Evolutionary conservation across 1,284 basidiomycete species (phyloP), one percentile per base, ranked within the genome.

Genomic region (Leucoagaricus sp.): DNA sequence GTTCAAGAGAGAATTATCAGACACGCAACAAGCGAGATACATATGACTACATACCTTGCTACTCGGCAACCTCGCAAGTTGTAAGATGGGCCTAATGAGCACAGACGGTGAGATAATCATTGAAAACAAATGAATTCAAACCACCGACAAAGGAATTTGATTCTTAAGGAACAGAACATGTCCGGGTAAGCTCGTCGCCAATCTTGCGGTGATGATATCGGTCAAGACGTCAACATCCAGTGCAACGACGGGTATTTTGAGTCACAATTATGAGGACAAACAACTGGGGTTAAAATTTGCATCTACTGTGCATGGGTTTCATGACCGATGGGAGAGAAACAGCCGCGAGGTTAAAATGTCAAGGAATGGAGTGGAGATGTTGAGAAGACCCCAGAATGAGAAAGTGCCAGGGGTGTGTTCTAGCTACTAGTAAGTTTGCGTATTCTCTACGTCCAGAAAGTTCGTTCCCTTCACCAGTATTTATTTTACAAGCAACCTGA

Each of bases 111-210:
- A n/a, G 10, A 15, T 23, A 21, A 38, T n/a, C 3, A 12, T 15
- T 12, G 23, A 8, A 19, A 4, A 17, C 13, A 2, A 13, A 17
- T 31, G 29, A 26, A 2, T 31, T 41, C 15, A 49, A 28, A 4
- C 17, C 40, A 79, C 88, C 69, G 62, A 91, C 89, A 91, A 83
- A 2, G 89, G 89, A 0, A 90, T 74, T 63, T 91, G 89, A 59
- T 79, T 85, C 67, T 91, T 91, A 51, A 90, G 72, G 65, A 87
- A 91, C 15, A 91, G 68, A 0, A 89, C 75, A 64, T 91, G 86
- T 0, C 82, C 82, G 0, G 91, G 71, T 15, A 90, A 67, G 57
- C 79, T 81, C 13, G 75, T 73, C 3, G 86, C 81, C 2, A 91
- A 77, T 19, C 77, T 77, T 3, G 84, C 81, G 4, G 88, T 87